Evolutionary conservation across 2,329 filamentous ascomycete species (phyloP), one percentile per base, ranked within the genome.

Genomic region (Talaromyces sp.): DNA sequence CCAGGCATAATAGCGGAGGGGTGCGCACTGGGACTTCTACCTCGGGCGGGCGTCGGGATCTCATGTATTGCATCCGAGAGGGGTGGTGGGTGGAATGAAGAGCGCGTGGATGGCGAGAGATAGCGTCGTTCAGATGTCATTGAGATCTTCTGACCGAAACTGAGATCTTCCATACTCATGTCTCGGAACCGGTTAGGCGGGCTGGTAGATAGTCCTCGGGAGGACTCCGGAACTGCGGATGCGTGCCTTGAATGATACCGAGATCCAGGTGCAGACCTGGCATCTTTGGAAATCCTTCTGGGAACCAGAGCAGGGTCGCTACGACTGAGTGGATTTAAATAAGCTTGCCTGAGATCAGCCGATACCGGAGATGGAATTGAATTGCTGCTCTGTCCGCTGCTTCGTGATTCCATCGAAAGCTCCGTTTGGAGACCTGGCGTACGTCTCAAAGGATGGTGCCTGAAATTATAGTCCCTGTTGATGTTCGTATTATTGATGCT

Each of bases 1-100:
- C 70, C 69, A 0, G 73, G 72, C 70, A 74, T 69, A 29, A 74
- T 67, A 2, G 71, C 71, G 32, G 72, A 74, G 17, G 73, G 71
- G 55, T 73, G 72, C 11, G 50, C 21, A 17, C 19, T 46, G 10
- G 56, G 48, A n/a, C 21, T 50, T 38, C 54, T 38, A 14, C 54
- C 29, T 35, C 29, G 29, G 27, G 8, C 14, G 5, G 48, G 48
- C 1, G 48, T 27, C 19, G 48, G 26, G 26, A 52, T n/a, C 10
- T 52, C 48, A 29, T 52, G 48, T 14, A 52, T 52, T 5, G 48
- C 48, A 12, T 52, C 48, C 27, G 48, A 52, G 8, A 52, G 48
- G 8, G 48, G 48, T 10, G 48, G 48, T 4, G 48, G 48, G 9
- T 52, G 48, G 48, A 52, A 52, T n/a, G 17, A 26, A n/a, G 48